phyloP scores from a whole-genome alignment of 805 yeast genomes.

The Candida hispaniensis region DNA sequence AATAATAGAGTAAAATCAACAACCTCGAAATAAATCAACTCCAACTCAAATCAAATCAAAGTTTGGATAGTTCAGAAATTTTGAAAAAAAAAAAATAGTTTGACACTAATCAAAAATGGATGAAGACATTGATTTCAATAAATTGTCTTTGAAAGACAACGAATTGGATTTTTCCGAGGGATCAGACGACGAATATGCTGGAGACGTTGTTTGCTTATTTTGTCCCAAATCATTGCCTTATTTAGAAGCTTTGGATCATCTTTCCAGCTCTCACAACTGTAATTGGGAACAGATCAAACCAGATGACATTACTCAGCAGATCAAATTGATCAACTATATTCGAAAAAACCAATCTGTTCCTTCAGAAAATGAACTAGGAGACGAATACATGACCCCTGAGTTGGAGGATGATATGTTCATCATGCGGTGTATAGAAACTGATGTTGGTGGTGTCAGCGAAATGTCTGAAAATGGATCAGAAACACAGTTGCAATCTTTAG shows the following conservation, averaged over 20 bases:
- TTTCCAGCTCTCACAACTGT: conserved; percentile 20
- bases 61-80: no score
- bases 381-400: conserved; percentile 23
- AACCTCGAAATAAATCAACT: no score
- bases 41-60: no score
- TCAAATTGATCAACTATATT: conserved; percentile 24
- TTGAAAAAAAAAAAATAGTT: no score
- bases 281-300: conserved; percentile 19
- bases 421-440: conserved; percentile 22
- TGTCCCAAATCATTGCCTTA: conserved; percentile 18
- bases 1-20: no score
- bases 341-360: conserved; percentile 19
- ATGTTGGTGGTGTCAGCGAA: conserved; percentile 20
- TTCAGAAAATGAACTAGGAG: conserved; percentile 17
- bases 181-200: conserved; percentile 22
- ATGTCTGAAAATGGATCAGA: conserved; percentile 18
- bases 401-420: conserved; percentile 24
- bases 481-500: conserved; percentile 22
- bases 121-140: conserved; percentile 19
- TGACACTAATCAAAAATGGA: no score
- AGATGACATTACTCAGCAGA: conserved; percentile 23
- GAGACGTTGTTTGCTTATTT: conserved; percentile 20
- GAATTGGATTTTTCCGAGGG: conserved; percentile 24
- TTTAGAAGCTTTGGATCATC: conserved; percentile 20
- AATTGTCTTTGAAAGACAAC: conserved; percentile 20